phyloP scores from a whole-genome alignment of 2,329 filamentous ascomycete species.

The Dactylonectria estremocensis region DNA sequence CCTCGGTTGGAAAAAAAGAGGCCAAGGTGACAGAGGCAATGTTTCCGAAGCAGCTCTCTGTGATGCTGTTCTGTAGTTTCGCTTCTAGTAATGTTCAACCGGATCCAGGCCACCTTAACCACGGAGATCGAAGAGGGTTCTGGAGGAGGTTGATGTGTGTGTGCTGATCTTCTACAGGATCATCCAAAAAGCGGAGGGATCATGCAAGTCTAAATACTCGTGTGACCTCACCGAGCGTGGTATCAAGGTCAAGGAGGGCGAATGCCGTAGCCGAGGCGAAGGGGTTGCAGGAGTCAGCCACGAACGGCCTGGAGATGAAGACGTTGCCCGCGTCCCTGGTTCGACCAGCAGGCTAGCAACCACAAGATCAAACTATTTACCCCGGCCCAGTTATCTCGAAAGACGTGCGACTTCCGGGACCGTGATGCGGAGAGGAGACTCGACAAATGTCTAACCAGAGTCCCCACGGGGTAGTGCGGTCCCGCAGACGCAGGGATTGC shows the following conservation, averaged over 20 bases:
- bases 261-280: slow-evolving; percentile 3
- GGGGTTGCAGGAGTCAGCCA: neutral
- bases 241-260: neutral
- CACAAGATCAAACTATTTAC: slow-evolving; percentile 8
- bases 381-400: neutral
- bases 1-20: neutral
- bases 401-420: neutral
- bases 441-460: neutral
- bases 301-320: slow-evolving; percentile 1
- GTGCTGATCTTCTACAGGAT: slow-evolving; percentile 21
- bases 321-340: neutral
- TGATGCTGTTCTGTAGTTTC: neutral
- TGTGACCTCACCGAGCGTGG: neutral
- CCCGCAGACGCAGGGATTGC: neutral
- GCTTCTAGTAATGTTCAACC: neutral
- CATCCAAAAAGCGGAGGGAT: slow-evolving; percentile 21
- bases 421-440: slow-evolving; percentile 16
- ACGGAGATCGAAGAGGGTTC: neutral
- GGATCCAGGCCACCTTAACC: neutral
- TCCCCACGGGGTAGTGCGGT: slow-evolving; percentile 27
- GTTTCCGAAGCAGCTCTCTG: neutral
- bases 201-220: slow-evolving; percentile 26
- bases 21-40: neutral
- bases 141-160: neutral
- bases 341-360: neutral